Evolutionary conservation across 108 stramenopile genomes (phyloP).

Genomic region (Skeletonema tropicum): DNA sequence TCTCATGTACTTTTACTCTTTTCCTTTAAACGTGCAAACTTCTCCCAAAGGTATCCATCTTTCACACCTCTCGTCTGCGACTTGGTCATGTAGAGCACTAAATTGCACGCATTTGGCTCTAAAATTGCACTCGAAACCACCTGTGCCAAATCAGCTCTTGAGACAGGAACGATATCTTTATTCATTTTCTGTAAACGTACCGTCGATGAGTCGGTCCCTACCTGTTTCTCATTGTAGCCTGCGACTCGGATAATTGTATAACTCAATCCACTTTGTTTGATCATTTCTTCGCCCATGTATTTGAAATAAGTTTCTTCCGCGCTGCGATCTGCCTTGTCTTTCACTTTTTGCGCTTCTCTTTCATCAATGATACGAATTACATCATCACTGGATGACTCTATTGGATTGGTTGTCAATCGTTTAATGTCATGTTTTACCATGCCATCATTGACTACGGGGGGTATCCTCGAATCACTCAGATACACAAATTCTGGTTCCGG

Average conservation of each 20-base stretch:
- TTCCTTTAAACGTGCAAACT: slow-evolving; percentile 49
- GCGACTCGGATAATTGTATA: slow-evolving; percentile 75
- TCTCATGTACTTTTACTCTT: background rate
- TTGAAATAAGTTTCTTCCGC: slow-evolving; percentile 84
- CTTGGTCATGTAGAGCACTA: slow-evolving; percentile 81
- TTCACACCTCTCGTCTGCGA: slow-evolving; percentile 37
- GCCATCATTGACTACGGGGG: slow-evolving; percentile 59
- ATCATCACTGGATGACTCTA: slow-evolving; percentile 28
- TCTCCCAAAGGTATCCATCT: slow-evolving; percentile 71
- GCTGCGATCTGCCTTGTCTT: slow-evolving; percentile 40
- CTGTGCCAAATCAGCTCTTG: slow-evolving; percentile 82
- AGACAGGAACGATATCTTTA: slow-evolving; percentile 58
- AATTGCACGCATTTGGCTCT: slow-evolving; percentile 83
- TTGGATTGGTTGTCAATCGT: slow-evolving; percentile 39
- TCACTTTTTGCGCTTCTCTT: slow-evolving; percentile 9
- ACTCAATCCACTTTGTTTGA: slow-evolving; percentile 77
- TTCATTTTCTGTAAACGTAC: slow-evolving; percentile 65
- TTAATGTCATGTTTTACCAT: slow-evolving; percentile 75
- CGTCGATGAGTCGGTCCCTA: slow-evolving; percentile 63
- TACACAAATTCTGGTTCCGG: slow-evolving; percentile 88
- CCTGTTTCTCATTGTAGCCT: slow-evolving; percentile 65
- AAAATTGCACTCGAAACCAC: slow-evolving; percentile 78
- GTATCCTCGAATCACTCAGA: slow-evolving; percentile 83
- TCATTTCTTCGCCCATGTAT: slow-evolving; percentile 80
- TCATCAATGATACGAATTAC: slow-evolving; percentile 34